Evolutionary conservation across 202 grass and related monocot species (phyloP).

Genomic region (Bolboschoenoplectus hybrid): DNA sequence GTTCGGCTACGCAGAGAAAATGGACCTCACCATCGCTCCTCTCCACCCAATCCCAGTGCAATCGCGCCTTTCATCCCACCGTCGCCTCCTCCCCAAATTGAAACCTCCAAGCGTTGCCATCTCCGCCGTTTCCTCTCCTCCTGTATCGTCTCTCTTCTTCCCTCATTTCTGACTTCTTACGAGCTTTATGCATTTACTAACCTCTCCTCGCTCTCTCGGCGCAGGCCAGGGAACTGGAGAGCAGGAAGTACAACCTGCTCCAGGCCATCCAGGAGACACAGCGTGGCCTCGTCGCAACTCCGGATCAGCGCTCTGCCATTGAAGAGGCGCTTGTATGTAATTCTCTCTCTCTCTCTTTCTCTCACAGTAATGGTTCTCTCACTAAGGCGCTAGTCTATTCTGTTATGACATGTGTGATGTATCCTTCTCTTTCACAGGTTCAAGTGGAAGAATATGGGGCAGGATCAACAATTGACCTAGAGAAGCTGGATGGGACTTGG

Average conservation of each 20-base stretch:
- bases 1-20: conserved; percentile 1
- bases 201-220: not conserved
- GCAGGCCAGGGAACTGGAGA: conserved; percentile 62
- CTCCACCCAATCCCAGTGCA: conserved; percentile 37
- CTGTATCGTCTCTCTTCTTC: not conserved
- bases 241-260: conserved; percentile 74
- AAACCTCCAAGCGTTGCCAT: not conserved
- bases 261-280: conserved; percentile 73
- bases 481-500: conserved; percentile 78
- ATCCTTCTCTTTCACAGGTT: conserved; percentile 53
- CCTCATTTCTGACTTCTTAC: not conserved
- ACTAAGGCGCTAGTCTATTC: not conserved
- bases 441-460: conserved; percentile 70
- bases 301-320: conserved; percentile 79
- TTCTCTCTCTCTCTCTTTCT: not conserved
- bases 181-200: conserved; percentile 20
- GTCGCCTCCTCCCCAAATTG: not conserved
- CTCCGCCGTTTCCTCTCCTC: conserved; percentile 27
- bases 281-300: conserved; percentile 58
- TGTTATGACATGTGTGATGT: not conserved
- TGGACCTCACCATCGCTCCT: conserved; percentile 46
- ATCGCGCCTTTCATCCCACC: not conserved
- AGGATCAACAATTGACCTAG: conserved; percentile 58
- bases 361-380: not conserved
- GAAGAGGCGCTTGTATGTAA: conserved; percentile 74